These are phyloP conservation scores for Carex sylvatica DNA, from an alignment of 202 grass and related monocot species.

Conservation along the genomic window DNA sequence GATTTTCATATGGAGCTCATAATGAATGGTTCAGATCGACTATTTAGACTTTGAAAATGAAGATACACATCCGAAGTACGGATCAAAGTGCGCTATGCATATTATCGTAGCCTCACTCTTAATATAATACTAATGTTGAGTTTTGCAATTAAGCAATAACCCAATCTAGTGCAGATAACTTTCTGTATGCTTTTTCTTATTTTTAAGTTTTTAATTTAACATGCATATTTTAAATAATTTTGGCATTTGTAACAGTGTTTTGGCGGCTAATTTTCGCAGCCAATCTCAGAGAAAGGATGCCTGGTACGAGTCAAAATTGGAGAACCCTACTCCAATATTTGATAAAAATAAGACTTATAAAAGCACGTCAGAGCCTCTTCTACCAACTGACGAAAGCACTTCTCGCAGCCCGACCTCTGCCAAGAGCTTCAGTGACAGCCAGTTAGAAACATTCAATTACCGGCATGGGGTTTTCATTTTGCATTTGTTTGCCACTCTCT, in stretches of 20 bases:
- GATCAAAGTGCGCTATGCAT: too few species aligned
- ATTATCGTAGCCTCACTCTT: background rate
- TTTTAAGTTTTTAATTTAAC: background rate
- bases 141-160: background rate
- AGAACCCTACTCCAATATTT: slow-evolving; percentile 41
- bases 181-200: background rate
- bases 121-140: background rate
- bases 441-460: slow-evolving; percentile 81
- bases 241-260: slow-evolving; percentile 58
- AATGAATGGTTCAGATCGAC: too few species aligned
- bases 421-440: slow-evolving; percentile 85
- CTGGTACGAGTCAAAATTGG: slow-evolving; percentile 36
- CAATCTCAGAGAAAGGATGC: slow-evolving; percentile 63
- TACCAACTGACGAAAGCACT: slow-evolving; percentile 52
- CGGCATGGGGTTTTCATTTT: slow-evolving; percentile 73
- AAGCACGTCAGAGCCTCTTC: slow-evolving; percentile 47
- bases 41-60: too few species aligned
- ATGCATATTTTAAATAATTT: slow-evolving; percentile 1
- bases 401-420: slow-evolving; percentile 48
- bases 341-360: slow-evolving; percentile 43
- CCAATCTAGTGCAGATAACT: background rate
- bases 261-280: slow-evolving; percentile 79
- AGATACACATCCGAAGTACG: too few species aligned
- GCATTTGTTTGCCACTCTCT: slow-evolving; percentile 75
- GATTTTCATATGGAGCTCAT: too few species aligned